Base-by-base conservation (phyloP, 179 eudicot genomes). In the Heliamphora pulchella region DNA sequence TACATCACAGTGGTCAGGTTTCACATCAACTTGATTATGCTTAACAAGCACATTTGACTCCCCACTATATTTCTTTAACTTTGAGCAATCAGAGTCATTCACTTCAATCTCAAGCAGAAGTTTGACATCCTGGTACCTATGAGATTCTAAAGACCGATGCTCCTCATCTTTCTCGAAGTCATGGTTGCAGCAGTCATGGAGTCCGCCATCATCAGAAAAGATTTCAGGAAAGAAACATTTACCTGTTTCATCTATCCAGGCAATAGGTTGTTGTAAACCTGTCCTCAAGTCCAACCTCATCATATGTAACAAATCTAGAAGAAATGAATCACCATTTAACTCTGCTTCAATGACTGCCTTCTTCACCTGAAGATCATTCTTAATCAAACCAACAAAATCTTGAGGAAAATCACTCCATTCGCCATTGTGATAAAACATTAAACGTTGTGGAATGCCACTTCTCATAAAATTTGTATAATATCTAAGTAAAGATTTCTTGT, bases 191-290 rank as follows among this genome's bases (percentile, higher is more conserved):
- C 84, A 75, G 3, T 80, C 84, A 72, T 81, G 57, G 72, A 64
- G 82, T 72, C 88, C 90, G 71, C 85, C 86, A 78, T 67, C 75
- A 79, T 88, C 85, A 67, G 82, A 75, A 82, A 75, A 83, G 20
- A 84, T 58, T 86, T 92, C 97, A 14, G 98, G 99, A 76, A 96
- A 92, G 82, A 92, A 96, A 74, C 98, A 94, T 72, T 81, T 68
- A 20, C 90, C 99, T 22, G 78, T 83, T 66, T 91, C 94, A 85
- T 94, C 99, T 86, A 96, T 94, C 99, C 99, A 96, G 3, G 98
- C 96, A 78, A 96, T 86, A 77, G 99, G 88, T 78, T 85, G 88
- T 82, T 87, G 89, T 69, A 75, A 53, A 62, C 93, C 94, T 46
- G 92, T 87, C 74, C 82, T 81, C 83, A 94, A 66, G 84, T 96